A percentile compares a stretch with the other conserved stretches of the same genome.
These are phyloP conservation scores for Sicyos edulis DNA, from an alignment of 306 rosid species.

Conservation along the genomic window DNA sequence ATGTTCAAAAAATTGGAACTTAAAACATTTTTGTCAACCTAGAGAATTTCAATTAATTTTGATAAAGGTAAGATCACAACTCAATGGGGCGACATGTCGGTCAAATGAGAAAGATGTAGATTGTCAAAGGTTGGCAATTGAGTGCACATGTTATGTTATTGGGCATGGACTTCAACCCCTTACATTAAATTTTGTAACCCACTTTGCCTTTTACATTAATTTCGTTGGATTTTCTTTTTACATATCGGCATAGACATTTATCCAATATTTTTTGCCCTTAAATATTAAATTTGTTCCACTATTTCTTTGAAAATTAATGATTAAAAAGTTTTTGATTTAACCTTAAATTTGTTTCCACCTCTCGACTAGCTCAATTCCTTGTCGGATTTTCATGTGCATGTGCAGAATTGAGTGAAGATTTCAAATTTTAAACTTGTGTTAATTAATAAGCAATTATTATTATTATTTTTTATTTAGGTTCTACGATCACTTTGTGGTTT, in stretches of 20 bases:
- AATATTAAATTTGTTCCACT: background rate
- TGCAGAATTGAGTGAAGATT: background rate
- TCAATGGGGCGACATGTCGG: background rate
- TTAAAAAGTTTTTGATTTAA: background rate
- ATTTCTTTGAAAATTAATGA: too few relatives aligned
- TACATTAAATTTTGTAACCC: background rate
- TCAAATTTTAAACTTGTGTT: too few relatives aligned
- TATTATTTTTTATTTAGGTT: too few relatives aligned
- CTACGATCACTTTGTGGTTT: too few relatives aligned
- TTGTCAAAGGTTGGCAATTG: conserved; percentile 11
- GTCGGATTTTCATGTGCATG: background rate
- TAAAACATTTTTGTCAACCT: too few relatives aligned
- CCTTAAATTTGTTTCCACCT: background rate
- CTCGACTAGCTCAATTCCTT: background rate
- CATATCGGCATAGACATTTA: background rate
- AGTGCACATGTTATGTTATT: background rate
- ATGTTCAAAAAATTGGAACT: too few relatives aligned
- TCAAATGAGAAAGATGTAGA: background rate
- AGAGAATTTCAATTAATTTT: too few relatives aligned
- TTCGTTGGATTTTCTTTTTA: background rate
- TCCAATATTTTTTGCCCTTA: background rate
- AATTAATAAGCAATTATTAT: too few relatives aligned
- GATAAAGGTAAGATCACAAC: background rate
- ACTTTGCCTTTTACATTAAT: background rate
- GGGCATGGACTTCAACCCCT: background rate